Evolutionary conservation across 106 monocot species (phyloP).

Genomic region (Cymbidium sinense): DNA sequence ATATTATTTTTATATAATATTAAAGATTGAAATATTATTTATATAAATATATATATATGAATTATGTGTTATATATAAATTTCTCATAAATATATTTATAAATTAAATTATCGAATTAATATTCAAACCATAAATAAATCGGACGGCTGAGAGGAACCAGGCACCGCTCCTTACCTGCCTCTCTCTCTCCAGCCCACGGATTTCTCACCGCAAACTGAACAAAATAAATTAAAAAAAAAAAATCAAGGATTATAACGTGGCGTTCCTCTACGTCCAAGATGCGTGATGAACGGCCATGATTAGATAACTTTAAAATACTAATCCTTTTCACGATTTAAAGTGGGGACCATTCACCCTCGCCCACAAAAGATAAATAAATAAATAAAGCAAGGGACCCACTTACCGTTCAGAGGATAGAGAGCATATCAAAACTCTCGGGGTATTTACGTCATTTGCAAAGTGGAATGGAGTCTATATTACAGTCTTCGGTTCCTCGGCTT

Average conservation of each 20-base stretch:
- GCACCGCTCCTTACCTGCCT: too few relatives aligned
- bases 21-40: too few relatives aligned
- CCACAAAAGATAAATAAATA: too few relatives aligned
- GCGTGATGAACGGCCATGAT: not conserved
- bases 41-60: too few relatives aligned
- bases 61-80: too few relatives aligned
- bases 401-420: not conserved
- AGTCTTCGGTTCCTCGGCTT: not conserved
- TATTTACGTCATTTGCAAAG: constrained; percentile 7
- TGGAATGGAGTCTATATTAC: constrained; percentile 5
- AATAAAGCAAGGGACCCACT: not conserved
- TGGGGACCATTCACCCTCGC: not conserved
- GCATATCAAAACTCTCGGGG: not conserved
- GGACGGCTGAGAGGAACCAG: too few relatives aligned
- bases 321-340: not conserved
- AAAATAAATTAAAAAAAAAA: not conserved
- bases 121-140: too few relatives aligned
- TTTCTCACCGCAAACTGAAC: not conserved
- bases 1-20: too few relatives aligned
- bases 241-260: not conserved
- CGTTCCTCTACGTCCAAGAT: not conserved
- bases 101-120: too few relatives aligned
- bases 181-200: too few relatives aligned
- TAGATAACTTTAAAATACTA: not conserved
- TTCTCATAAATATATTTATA: too few relatives aligned